phyloP scores from a whole-genome alignment of 768 basidiomycete genomes.

The Mrakia gelida region DNA sequence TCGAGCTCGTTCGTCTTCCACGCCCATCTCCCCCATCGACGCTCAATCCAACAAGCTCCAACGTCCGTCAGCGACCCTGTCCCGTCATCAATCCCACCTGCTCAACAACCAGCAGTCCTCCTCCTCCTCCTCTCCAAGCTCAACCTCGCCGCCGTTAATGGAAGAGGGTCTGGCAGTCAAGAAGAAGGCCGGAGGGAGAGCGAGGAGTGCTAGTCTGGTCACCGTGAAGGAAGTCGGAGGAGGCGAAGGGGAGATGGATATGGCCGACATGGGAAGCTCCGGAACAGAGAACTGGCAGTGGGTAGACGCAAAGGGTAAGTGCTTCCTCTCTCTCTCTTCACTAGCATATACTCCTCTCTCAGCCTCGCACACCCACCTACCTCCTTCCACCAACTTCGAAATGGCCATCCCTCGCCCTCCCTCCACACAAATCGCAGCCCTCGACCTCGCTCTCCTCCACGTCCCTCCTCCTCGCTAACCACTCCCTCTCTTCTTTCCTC shows the following conservation, averaged over 20 bases:
- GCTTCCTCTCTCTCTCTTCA: not conserved
- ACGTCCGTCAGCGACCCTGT: not conserved
- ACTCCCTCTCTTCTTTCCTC: not conserved
- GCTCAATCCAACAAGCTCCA: not conserved
- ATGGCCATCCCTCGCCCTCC: no score
- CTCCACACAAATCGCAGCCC: no score
- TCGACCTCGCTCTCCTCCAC: not conserved
- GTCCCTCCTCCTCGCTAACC: not conserved
- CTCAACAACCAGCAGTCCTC: not conserved
- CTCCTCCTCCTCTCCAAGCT: not conserved
- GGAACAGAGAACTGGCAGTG: slow-evolving; percentile 46
- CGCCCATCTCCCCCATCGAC: slow-evolving; percentile 1
- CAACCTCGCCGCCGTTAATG: not conserved
- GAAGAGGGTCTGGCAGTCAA: not conserved
- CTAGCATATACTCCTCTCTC: not conserved
- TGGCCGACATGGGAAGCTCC: slow-evolving; percentile 43
- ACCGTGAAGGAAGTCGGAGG: slow-evolving; percentile 47
- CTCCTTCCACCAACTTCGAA: no score
- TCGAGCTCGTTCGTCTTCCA: slow-evolving; percentile 15
- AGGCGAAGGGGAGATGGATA: slow-evolving; percentile 44
- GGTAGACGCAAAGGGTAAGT: slow-evolving; percentile 46
- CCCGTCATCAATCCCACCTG: slow-evolving; percentile 10
- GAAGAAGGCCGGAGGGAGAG: slow-evolving; percentile 36
- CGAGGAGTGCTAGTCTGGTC: slow-evolving; percentile 44
- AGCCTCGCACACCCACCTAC: no score